phyloP scores from a whole-genome alignment of 2,329 filamentous ascomycete species.

The Uncinocarpus reesii region DNA sequence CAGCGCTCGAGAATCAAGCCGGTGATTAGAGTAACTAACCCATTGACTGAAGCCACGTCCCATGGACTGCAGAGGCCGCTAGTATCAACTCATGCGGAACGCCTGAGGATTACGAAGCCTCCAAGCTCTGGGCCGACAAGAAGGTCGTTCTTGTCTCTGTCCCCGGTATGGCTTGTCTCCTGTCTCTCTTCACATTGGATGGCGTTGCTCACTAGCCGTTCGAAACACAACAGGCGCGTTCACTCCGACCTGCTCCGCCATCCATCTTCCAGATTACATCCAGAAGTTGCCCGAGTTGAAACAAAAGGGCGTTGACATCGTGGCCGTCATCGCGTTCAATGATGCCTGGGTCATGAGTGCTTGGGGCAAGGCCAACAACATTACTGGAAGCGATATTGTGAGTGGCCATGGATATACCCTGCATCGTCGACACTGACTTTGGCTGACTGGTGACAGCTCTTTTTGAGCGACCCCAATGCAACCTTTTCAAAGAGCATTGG shows the following conservation, averaged over 20 bases:
- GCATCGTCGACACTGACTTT: not conserved
- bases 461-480: constrained; percentile 62
- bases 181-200: too few species aligned
- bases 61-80: constrained; percentile 58
- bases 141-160: constrained; percentile 61
- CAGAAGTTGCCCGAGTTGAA: constrained; percentile 59
- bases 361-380: constrained; percentile 78
- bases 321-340: constrained; percentile 74
- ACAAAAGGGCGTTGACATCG: constrained; percentile 69
- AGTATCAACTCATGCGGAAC: constrained; percentile 67
- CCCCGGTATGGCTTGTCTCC: constrained; percentile 51
- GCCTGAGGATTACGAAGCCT: constrained; percentile 67
- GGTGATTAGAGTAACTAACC: too few species aligned
- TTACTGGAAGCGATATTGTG: constrained; percentile 61
- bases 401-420: too few species aligned
- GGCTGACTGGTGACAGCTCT: constrained; percentile 43
- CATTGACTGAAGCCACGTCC: constrained; percentile 67
- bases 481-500: constrained; percentile 69
- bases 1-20: too few species aligned
- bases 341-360: constrained; percentile 80
- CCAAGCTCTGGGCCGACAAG: constrained; percentile 62
- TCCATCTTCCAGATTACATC: constrained; percentile 73
- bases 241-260: constrained; percentile 74
- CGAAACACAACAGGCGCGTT: constrained; percentile 67
- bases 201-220: too few species aligned